Evolutionary conservation across 169 alveolate genomes (phyloP), one percentile per base, ranked within the genome.

Genomic region (Plasmodium blacklocki): DNA sequence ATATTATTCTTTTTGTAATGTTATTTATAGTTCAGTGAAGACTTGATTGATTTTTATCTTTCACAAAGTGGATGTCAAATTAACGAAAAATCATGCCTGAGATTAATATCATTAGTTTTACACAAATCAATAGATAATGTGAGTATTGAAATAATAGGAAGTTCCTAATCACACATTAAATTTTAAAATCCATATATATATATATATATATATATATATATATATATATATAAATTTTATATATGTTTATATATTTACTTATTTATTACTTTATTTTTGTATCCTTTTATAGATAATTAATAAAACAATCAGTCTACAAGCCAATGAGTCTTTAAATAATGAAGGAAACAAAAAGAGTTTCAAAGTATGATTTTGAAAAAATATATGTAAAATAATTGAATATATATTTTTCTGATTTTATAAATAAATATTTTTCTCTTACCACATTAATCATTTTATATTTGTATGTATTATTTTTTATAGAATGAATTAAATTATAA

Each of bases 1-100:
- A 39, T 39, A 5, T 39, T 39, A 39, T 39, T 7, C 47, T 39
- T 39, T 6, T 39, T 39, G 18, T 26, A 39, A 26, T 39, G 26
- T 54, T 83, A 2, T 26, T n/a, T 62, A 62, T 73, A 83, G 91
- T 83, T 83, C 73, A 70, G 91, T 54, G 91, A 83, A 68, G 91
- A 83, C 14, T 68, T 70, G 47, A 83, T 83, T 54, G 85, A 83
- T 43, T 83, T 52, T 50, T 83, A 83, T 73, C 73, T 83, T 54
- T 68, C 91, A 12, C 49, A 68, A 23, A 83, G 50, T 18, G 91
- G 91, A 63, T 83, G 91, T 29, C 68, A 62, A 47, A 83, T 83
- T 54, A 70, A 66, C 32, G 91, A 83, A 68, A 67, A 70, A 56
- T 83, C 91, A 9, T 83, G 78, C 43, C 47, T 83, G 4, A 67